Conservation (phyloP, 257 asterid genomes). For the Mitragyna speciosa region DNA sequence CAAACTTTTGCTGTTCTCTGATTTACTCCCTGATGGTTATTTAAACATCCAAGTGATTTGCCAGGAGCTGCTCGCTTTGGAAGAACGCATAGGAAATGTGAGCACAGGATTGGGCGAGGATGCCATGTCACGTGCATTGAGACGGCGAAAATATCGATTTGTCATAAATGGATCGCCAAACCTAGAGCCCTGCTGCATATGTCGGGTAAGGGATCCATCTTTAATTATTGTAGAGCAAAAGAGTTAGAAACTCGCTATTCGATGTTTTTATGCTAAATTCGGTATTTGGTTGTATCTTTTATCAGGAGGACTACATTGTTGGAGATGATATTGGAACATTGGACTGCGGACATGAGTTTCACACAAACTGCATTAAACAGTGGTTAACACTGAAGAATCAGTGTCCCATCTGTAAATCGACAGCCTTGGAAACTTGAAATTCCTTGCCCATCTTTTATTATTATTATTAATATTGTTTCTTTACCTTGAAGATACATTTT, state of each 20-base stretch:
- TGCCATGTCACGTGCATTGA: conserved; percentile 42
- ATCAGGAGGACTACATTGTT: conserved; percentile 61
- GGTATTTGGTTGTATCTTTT: not conserved
- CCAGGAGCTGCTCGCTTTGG: conserved; percentile 89
- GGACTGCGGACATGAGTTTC: conserved; percentile 86
- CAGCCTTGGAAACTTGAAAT: conserved; percentile 53
- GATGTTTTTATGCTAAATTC: not conserved
- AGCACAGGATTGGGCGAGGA: conserved; percentile 75
- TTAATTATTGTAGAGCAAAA: not conserved
- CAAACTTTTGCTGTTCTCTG: not conserved
- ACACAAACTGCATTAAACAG: conserved; percentile 69
- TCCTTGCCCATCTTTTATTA: not conserved
- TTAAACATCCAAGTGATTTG: not conserved
- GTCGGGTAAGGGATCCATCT: conserved; percentile 54
- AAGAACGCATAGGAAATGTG: conserved; percentile 87
- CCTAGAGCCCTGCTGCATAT: conserved; percentile 80
- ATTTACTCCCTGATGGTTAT: conserved; percentile 5
- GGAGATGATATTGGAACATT: conserved; percentile 67
- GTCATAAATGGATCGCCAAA: conserved; percentile 23
- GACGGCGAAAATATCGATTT: conserved; percentile 43
- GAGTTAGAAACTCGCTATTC: not conserved
- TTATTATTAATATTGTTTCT: not conserved
- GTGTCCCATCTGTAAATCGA: conserved; percentile 84
- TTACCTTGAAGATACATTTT: conserved; percentile 14
- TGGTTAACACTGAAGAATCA: conserved; percentile 78